These are phyloP conservation scores for Acanthamoeba castellanii DNA, from an alignment of 208 protist species.

Conservation along the genomic window DNA sequence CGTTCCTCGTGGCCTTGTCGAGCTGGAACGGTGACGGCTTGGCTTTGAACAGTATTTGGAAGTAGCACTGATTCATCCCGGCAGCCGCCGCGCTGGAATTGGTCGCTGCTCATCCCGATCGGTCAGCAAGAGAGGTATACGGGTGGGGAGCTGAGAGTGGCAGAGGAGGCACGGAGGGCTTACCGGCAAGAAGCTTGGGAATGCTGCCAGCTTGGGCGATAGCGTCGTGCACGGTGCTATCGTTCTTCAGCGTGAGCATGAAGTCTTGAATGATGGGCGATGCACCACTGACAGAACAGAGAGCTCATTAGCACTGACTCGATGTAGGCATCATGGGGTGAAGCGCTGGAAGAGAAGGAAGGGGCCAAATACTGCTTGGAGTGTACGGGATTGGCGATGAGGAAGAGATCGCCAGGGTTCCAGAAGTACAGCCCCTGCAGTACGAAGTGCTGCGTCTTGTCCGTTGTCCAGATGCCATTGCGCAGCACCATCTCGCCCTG, in stretches of 20 bases:
- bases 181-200: slow-evolving; percentile 41
- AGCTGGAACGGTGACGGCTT: slow-evolving; percentile 50
- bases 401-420: slow-evolving; percentile 66
- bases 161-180: neutral
- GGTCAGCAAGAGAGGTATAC: neutral
- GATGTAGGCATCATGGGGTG: neutral
- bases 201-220: slow-evolving; percentile 35
- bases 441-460: slow-evolving; percentile 41
- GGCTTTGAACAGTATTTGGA: slow-evolving; percentile 61
- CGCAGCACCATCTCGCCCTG: slow-evolving; percentile 76
- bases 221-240: slow-evolving; percentile 40
- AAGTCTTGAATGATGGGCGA: slow-evolving; percentile 39
- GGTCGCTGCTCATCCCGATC: neutral
- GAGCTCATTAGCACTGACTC: neutral
- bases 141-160: neutral
- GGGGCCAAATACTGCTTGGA: slow-evolving; percentile 33
- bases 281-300: neutral
- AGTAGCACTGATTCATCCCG: slow-evolving; percentile 38
- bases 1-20: neutral
- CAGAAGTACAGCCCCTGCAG: slow-evolving; percentile 80
- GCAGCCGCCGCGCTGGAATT: neutral
- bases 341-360: neutral
- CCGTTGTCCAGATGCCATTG: slow-evolving; percentile 77
- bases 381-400: slow-evolving; percentile 64
- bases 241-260: slow-evolving; percentile 53